Conservation (phyloP, 495 filamentous ascomycete genomes). For the Neohortaea acidophila region DNA sequence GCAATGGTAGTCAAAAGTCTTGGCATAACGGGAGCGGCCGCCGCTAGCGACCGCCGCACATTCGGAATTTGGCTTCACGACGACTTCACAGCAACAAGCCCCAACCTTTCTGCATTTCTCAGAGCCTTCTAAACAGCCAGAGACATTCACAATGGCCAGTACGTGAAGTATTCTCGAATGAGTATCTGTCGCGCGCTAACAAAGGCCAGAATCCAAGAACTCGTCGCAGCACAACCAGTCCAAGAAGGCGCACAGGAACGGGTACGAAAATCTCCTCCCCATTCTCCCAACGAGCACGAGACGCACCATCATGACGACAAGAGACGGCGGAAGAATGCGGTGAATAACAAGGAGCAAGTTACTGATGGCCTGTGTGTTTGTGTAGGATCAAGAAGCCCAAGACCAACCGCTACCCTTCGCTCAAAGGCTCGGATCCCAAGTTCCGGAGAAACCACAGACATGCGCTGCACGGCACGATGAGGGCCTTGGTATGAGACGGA, state of each 20-base stretch:
- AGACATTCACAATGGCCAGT: conserved; percentile 36
- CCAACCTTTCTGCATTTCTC: no score
- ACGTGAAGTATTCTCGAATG: conserved; percentile 12
- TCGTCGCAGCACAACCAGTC: conserved; percentile 94
- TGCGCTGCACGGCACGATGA: conserved; percentile 95
- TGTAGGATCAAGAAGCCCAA: conserved; percentile 95
- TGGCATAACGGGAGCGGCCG: no score
- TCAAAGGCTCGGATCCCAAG: conserved; percentile 98
- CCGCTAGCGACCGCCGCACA: no score
- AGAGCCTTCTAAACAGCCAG: not conserved
- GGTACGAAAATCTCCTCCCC: conserved; percentile 40
- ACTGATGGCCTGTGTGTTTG: not conserved
- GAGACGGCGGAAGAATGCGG: not conserved
- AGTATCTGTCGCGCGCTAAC: conserved; percentile 1
- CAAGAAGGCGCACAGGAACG: conserved; percentile 95
- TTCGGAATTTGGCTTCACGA: no score
- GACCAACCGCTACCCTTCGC: conserved; percentile 94
- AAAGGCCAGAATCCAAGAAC: conserved; percentile 84
- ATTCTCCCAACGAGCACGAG: not conserved
- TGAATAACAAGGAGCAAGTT: no score
- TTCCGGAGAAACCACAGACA: conserved; percentile 99
- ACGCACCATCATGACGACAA: not conserved
- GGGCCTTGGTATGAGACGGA: conserved; percentile 70
- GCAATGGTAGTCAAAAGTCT: no score
- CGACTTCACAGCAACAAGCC: no score